phyloP scores from a whole-genome alignment of 1,284 basidiomycete genomes.

The Trichosporon ovoides region DNA sequence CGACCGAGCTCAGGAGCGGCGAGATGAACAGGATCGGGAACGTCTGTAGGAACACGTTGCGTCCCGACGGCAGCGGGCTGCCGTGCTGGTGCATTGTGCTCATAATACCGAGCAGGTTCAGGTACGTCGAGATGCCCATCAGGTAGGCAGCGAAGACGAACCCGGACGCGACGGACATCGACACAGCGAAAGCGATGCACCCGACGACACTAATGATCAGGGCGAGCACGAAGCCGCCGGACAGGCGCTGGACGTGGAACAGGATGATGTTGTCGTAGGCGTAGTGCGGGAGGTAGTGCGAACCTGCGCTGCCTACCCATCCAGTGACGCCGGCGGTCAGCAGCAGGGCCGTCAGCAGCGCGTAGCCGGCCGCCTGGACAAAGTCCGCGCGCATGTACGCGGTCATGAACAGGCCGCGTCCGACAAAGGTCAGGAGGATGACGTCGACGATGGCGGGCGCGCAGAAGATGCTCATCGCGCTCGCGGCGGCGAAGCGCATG shows the following conservation, averaged over 20 bases:
- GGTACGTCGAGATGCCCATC: conserved; percentile 13
- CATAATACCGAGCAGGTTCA: conserved; percentile 16
- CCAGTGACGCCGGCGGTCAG: conserved; percentile 11
- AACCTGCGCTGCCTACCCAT: conserved; percentile 14
- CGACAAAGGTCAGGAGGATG: conserved; percentile 13
- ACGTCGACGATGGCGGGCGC: conserved; percentile 12
- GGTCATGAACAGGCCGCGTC: conserved; percentile 14
- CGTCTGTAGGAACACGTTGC: conserved; percentile 11
- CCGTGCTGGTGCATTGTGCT: conserved; percentile 18
- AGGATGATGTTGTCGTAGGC: conserved; percentile 14
- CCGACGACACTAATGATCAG: conserved; percentile 6
- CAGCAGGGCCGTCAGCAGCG: conserved; percentile 9
- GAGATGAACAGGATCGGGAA: conserved; percentile 10
- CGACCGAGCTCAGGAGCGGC: conserved; percentile 5
- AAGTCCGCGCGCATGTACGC: conserved; percentile 10
- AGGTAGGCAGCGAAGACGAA: conserved; percentile 15
- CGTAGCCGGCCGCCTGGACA: conserved; percentile 9
- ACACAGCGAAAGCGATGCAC: conserved; percentile 6
- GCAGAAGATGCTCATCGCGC: conserved; percentile 15
- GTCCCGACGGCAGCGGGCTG: conserved; percentile 12
- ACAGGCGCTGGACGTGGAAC: conserved; percentile 15
- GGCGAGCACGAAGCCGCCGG: conserved; percentile 11
- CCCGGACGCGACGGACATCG: neutral
- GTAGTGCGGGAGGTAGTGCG: conserved; percentile 12
- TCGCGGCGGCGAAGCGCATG: conserved; percentile 10